Conservation (phyloP, 139 green algal species). For the Closterium sp. region DNA sequence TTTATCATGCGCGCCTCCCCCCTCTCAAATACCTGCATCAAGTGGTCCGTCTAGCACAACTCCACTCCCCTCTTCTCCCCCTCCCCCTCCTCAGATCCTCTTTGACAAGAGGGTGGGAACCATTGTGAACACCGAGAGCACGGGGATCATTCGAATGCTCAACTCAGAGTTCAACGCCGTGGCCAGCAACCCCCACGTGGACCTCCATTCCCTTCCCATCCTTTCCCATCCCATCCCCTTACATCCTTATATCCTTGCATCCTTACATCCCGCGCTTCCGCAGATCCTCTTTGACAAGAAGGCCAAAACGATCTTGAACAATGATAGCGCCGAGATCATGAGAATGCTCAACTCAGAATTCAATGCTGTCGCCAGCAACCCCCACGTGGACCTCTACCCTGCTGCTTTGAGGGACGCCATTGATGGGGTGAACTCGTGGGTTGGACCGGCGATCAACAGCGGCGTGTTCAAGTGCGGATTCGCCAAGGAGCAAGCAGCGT, state of each 20-base stretch:
- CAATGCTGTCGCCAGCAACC: constrained; percentile 73
- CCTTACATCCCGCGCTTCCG: not conserved
- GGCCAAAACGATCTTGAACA: constrained; percentile 87
- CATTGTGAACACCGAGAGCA: constrained; percentile 96
- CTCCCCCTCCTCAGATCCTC: constrained; percentile 8
- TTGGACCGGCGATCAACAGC: constrained; percentile 92
- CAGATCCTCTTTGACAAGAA: constrained; percentile 90
- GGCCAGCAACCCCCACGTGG: constrained; percentile 60
- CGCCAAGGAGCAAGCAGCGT: constrained; percentile 77
- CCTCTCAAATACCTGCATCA: no score
- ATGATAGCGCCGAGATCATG: constrained; percentile 85
- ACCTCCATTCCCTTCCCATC: constrained; percentile 47
- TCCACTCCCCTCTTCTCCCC: no score
- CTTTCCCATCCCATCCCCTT: not conserved
- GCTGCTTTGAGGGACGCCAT: constrained; percentile 25
- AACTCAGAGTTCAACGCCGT: constrained; percentile 81
- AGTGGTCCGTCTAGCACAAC: no score
- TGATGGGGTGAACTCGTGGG: constrained; percentile 52
- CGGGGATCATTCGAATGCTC: constrained; percentile 83
- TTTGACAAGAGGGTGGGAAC: constrained; percentile 63
- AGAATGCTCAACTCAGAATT: constrained; percentile 84
- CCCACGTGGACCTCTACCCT: constrained; percentile 53
- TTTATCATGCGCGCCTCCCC: no score
- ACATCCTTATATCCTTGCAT: not conserved
- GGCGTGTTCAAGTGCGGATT: constrained; percentile 96